Evolutionary conservation across 2,329 filamentous ascomycete species (phyloP), one percentile per base, ranked within the genome.

Genomic region (Fusarium zealandicum): DNA sequence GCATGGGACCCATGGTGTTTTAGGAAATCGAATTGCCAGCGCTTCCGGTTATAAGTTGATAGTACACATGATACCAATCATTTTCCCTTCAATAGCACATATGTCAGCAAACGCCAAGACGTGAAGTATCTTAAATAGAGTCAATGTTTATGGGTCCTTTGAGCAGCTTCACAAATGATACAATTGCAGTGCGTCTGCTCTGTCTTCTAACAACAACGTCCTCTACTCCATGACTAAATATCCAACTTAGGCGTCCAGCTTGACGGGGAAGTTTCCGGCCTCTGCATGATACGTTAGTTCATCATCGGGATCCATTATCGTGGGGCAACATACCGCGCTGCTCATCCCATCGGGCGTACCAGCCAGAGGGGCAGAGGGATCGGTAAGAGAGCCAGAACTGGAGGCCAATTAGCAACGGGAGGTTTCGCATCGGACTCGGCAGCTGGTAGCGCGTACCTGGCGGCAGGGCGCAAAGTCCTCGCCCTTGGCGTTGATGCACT

Each of bases 401-500:
- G 20, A 51, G 12, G 14, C 42, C 41, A 39, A 61, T 71, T 59
- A 70, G 62, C 37, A 54, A 42, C 35, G 27, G 11, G 9, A 17
- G 10, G 13, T 7, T 38, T 37, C 45, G 16, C 16, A 46, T 14
- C 44, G 9, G 44, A 11, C 36, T 32, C n/a, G 8, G 28, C 44
- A 30, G 33, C 43, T 39, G 39, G 10, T 18, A 22, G 27, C 18
- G 42, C 51, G 37, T 88, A 96, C 93, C 89, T 97, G 93, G 73
- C 88, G 89, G 90, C 93, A 98, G 66, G 93, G 93, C 70, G 90
- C 89, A 78, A 98, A 98, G 75, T 97, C 93, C 84, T 98, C 93
- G 79, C 93, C 93, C 87, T 98, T 98, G 80, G 93, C 93, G 75
- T 89, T 83, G 79, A 97, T 92, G 84, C 95, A 99, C 87, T 99